Percentiles rank a stretch among this genome's conserved stretches.
Conservation (phyloP, 2,329 filamentous ascomycete species). For the Calonectria multiphialidica region DNA sequence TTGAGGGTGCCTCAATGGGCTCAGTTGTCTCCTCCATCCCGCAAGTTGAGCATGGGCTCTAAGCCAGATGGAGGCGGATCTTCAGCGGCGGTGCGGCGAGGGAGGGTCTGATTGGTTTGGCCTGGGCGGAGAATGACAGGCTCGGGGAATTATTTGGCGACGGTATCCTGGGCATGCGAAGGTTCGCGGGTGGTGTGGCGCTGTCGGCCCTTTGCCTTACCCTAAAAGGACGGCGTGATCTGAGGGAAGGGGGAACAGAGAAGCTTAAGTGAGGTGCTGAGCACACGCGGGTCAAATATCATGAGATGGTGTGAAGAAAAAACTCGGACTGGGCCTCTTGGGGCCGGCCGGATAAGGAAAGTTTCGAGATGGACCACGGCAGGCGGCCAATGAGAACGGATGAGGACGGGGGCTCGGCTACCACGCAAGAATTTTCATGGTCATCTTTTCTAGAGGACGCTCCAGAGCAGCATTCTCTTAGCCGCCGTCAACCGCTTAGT, state of each 20-base stretch:
- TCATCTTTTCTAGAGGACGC: neutral
- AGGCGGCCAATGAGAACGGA: conserved; percentile 21
- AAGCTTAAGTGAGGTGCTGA: conserved; percentile 3
- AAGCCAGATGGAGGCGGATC: conserved; percentile 31
- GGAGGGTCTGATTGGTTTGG: conserved; percentile 21
- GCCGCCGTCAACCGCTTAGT: neutral
- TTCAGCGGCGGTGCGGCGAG: conserved; percentile 26
- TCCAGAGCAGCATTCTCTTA: conserved; percentile 12
- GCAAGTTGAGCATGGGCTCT: conserved; percentile 10
- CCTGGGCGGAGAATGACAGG: conserved; percentile 15
- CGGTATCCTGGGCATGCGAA: conserved; percentile 13
- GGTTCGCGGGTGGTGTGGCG: neutral
- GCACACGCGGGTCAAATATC: conserved; percentile 21
- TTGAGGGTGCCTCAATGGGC: conserved; percentile 20
- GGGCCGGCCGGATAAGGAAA: neutral
- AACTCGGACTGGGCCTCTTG: neutral
- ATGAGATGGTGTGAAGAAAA: conserved; percentile 24
- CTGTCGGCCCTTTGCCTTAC: conserved; percentile 1
- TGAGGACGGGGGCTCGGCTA: conserved; percentile 1
- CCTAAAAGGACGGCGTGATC: conserved; percentile 2
- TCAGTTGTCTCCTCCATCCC: conserved; percentile 22
- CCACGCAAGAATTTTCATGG: neutral
- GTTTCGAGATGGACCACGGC: conserved; percentile 2
- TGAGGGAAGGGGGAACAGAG: neutral
- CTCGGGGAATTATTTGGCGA: conserved; percentile 23